These are phyloP conservation scores for Sclerotinia borealis DNA, from an alignment of 2,329 filamentous ascomycete species.

Conservation along the genomic window DNA sequence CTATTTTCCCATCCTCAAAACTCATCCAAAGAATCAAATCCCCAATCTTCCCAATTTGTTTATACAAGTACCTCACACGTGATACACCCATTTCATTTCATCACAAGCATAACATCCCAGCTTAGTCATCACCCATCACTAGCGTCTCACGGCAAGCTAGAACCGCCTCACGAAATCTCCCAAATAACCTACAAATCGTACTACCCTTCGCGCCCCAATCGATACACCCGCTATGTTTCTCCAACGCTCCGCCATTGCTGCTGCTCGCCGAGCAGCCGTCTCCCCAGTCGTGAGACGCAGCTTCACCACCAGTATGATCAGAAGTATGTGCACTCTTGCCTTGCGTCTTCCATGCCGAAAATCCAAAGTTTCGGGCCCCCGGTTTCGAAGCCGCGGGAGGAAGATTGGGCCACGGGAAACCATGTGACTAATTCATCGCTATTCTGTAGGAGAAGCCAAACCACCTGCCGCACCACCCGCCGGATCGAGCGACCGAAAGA, in stretches of 20 bases:
- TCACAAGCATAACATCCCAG: too few relatives aligned
- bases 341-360: constrained; percentile 22
- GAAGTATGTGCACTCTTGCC: constrained; percentile 44
- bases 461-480: constrained; percentile 19
- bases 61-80: background rate
- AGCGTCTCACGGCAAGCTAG: constrained; percentile 7
- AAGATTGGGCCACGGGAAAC: background rate
- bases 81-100: background rate
- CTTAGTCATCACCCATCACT: constrained; percentile 5
- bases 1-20: too few relatives aligned
- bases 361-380: constrained; percentile 9
- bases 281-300: constrained; percentile 49
- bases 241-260: constrained; percentile 55
- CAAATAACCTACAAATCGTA: constrained; percentile 11
- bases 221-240: constrained; percentile 48
- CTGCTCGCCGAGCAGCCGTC: constrained; percentile 53
- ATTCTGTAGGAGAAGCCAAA: constrained; percentile 28
- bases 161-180: constrained; percentile 7
- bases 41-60: background rate
- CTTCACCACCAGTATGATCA: constrained; percentile 54
- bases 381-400: background rate
- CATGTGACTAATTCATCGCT: background rate
- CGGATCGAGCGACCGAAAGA: constrained; percentile 23
- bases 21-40: too few relatives aligned
- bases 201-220: constrained; percentile 13